phyloP scores from a whole-genome alignment of 2,329 filamentous ascomycete species.

The Ophiocordyceps camponoti-saundersi region DNA sequence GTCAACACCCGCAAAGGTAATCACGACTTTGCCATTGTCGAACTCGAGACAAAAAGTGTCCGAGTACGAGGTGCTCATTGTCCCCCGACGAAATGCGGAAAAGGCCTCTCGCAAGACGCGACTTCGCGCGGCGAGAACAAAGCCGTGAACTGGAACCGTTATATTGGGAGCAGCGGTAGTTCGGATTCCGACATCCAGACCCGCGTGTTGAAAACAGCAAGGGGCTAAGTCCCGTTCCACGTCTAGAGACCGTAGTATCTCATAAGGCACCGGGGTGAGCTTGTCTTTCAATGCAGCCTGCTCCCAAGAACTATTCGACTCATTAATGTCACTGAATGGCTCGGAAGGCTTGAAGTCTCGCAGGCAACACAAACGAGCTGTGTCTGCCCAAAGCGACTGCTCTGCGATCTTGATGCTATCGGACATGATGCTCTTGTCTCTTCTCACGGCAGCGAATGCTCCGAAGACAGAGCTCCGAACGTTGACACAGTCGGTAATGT shows the following conservation, averaged over 20 bases:
- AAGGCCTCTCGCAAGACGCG: slow-evolving; percentile 46
- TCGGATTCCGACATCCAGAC: slow-evolving; percentile 27
- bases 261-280: slow-evolving; percentile 30
- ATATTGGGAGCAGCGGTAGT: slow-evolving; percentile 49
- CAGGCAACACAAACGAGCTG: slow-evolving; percentile 55
- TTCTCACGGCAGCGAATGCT: slow-evolving; percentile 73
- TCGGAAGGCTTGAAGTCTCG: slow-evolving; percentile 34
- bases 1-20: slow-evolving; percentile 56
- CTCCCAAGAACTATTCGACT: slow-evolving; percentile 23
- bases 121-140: slow-evolving; percentile 63
- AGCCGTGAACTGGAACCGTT: slow-evolving; percentile 66
- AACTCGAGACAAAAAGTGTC: slow-evolving; percentile 17
- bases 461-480: slow-evolving; percentile 83
- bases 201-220: slow-evolving; percentile 23
- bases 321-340: slow-evolving; percentile 10
- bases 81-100: slow-evolving; percentile 28
- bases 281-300: slow-evolving; percentile 21
- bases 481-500: slow-evolving; percentile 66
- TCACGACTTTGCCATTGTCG: slow-evolving; percentile 28
- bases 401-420: slow-evolving; percentile 49
- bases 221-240: slow-evolving; percentile 44
- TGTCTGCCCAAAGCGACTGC: slow-evolving; percentile 57
- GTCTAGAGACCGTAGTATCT: slow-evolving; percentile 44
- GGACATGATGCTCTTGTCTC: slow-evolving; percentile 67
- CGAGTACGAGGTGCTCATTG: slow-evolving; percentile 5